Evolutionary conservation across 2,329 filamentous ascomycete species (phyloP).

Genomic region (Botrytis galanthina): DNA sequence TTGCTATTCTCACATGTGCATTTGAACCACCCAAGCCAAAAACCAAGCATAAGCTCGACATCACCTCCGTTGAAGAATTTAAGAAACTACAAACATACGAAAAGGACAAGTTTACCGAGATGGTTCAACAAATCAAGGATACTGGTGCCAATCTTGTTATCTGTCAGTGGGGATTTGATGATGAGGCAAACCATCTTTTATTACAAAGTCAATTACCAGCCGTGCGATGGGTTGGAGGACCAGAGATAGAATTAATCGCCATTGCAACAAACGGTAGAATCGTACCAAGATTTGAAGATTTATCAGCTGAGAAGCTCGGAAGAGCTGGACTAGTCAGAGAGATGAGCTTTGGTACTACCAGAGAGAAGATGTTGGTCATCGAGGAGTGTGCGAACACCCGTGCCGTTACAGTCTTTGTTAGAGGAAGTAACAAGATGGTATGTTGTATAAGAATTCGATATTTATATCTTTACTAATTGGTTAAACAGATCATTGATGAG

Average conservation of each 20-base stretch:
- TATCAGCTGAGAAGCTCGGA: constrained; percentile 87
- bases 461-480: constrained; percentile 29
- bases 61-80: constrained; percentile 95
- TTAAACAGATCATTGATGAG: constrained; percentile 86
- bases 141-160: constrained; percentile 96
- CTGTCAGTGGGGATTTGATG: constrained; percentile 99
- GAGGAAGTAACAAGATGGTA: constrained; percentile 99
- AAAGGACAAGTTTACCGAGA: constrained; percentile 92
- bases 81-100: constrained; percentile 97
- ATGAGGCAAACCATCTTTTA: constrained; percentile 95
- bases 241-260: constrained; percentile 96
- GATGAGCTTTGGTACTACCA: constrained; percentile 94
- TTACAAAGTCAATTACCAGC: constrained; percentile 95
- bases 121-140: constrained; percentile 98
- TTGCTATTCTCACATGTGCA: constrained; percentile 95
- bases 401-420: constrained; percentile 92
- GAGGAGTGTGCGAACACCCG: constrained; percentile 98
- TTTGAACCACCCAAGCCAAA: constrained; percentile 99
- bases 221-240: constrained; percentile 95
- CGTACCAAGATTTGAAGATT: constrained; percentile 93
- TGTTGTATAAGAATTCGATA: constrained; percentile 35
- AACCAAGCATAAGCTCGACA: constrained; percentile 99
- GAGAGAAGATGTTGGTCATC: constrained; percentile 99
- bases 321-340: constrained; percentile 86
- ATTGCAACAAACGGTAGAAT: constrained; percentile 98